Conservation (phyloP, 2,329 filamentous ascomycete genomes). For the Blumeriella jaapii region DNA sequence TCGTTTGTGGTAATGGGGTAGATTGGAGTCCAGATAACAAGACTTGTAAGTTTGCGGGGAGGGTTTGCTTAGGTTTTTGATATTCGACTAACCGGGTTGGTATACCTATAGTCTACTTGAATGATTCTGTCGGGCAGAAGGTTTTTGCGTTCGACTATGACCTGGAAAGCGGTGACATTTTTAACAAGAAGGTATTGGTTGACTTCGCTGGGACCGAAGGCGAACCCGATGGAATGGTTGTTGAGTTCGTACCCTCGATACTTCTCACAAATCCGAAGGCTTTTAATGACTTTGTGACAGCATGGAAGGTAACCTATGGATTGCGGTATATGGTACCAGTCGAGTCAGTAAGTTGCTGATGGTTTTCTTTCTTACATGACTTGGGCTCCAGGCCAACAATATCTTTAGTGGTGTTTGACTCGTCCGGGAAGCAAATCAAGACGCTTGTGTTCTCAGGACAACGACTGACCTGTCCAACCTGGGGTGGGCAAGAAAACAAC, state of each 20-base stretch:
- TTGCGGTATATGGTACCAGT: constrained; percentile 27
- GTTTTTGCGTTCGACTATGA: constrained; percentile 28
- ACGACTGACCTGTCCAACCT: constrained; percentile 29
- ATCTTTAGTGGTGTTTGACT: constrained; percentile 24
- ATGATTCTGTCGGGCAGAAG: constrained; percentile 27
- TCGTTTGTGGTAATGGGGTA: constrained; percentile 29
- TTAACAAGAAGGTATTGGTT: constrained; percentile 23
- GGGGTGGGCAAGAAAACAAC: constrained; percentile 28
- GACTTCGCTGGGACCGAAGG: constrained; percentile 10
- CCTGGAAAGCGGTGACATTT: constrained; percentile 24
- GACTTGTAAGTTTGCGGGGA: constrained; percentile 20
- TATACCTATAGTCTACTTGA: constrained; percentile 29
- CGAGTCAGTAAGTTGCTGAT: constrained; percentile 22
- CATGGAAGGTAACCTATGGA: constrained; percentile 29
- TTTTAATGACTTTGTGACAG: constrained; percentile 11
- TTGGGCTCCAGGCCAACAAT: not conserved
- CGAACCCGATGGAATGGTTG: constrained; percentile 30
- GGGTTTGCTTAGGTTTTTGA: not conserved
- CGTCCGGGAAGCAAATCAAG: constrained; percentile 27
- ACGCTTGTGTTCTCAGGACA: constrained; percentile 27
- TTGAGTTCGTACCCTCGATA: constrained; percentile 28
- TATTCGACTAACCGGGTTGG: no score
- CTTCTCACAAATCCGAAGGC: not conserved
- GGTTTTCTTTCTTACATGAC: not conserved
- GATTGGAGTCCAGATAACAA: constrained; percentile 30